Base-by-base conservation (phyloP, 345 rosid genomes). In the Eucalyptus sp. region DNA sequence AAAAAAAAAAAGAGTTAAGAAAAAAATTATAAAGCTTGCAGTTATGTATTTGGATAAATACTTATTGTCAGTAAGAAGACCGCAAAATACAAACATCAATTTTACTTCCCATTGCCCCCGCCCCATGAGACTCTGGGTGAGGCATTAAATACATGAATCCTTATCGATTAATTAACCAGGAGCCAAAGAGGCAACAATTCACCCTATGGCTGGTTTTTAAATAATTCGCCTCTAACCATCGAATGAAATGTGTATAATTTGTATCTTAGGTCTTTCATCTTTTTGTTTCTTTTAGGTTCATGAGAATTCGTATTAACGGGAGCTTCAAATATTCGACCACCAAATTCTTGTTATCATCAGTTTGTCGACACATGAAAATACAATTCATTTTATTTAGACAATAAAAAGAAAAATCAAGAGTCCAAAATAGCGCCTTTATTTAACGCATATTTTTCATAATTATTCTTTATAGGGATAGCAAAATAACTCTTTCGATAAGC, bases 51-150 rank as follows among this genome's bases (percentile, higher is more conserved):
- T 16, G 31, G 18, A 64, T 64, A n/a, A 29, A n/a, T 64, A n/a
- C 18, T 13, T n/a, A 64, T n/a, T 64, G 37, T n/a, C 16, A 14
- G 37, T n/a, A n/a, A 64, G 37, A 29, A 64, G 18, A n/a, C 17
- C 2, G 2, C 31, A 64, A 64, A 14, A n/a, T 64, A 62, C 8
- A n/a, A 64, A n/a, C 31, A 14, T 13, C 33, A 29, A n/a, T 14
- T 13, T 64, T 29, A n/a, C 71, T 64, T 64, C 71, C 18, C 71
- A 13, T n/a, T 4, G 18, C 71, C 71, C 9, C 37, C 37, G 13
- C 37, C 37, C 3, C 5, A 1, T 3, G 15, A 1, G 37, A n/a
- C 37, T n/a, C 1, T 14, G 37, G 20, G 18, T 1, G 10, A 31
- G 5, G 18, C 76, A 64, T 64, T 16, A n/a, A 62, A n/a, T 13